These are phyloP conservation scores for Moniliella sp. DNA, from an alignment of 1,284 basidiomycete genomes.

Conservation along the genomic window DNA sequence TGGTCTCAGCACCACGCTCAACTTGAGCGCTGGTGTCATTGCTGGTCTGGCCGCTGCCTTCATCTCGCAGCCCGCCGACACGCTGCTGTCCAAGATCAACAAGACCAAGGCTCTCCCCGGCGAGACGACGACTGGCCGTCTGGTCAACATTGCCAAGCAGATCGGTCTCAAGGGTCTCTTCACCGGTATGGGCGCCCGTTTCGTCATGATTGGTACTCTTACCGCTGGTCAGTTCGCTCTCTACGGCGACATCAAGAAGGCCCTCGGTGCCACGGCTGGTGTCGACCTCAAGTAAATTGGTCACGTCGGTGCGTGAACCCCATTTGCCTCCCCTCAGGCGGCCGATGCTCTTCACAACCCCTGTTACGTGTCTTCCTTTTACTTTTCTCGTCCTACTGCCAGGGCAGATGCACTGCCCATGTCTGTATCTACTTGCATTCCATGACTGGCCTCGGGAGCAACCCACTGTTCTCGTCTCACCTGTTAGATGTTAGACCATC, in stretches of 20 bases:
- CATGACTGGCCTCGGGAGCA: no score
- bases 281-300: no score
- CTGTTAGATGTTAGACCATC: no score
- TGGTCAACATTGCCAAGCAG: slow-evolving; percentile 37
- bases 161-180: slow-evolving; percentile 40
- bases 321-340: no score
- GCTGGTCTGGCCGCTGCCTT: slow-evolving; percentile 32
- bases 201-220: slow-evolving; percentile 2
- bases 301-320: no score
- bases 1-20: slow-evolving; percentile 19
- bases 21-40: slow-evolving; percentile 31
- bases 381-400: no score
- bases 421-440: no score
- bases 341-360: no score
- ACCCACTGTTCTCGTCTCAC: no score
- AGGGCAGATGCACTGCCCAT: no score
- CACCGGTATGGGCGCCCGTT: slow-evolving; percentile 37
- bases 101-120: slow-evolving; percentile 42
- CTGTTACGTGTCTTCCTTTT: no score
- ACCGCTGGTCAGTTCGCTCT: slow-evolving; percentile 38
- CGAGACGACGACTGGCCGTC: slow-evolving; percentile 38
- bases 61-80: slow-evolving; percentile 34
- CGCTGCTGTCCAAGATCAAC: slow-evolving; percentile 41
- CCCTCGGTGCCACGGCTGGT: slow-evolving; percentile 38
- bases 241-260: slow-evolving; percentile 39